phyloP scores from a whole-genome alignment of 2,329 filamentous ascomycete species.

The Penicillium sp. region DNA sequence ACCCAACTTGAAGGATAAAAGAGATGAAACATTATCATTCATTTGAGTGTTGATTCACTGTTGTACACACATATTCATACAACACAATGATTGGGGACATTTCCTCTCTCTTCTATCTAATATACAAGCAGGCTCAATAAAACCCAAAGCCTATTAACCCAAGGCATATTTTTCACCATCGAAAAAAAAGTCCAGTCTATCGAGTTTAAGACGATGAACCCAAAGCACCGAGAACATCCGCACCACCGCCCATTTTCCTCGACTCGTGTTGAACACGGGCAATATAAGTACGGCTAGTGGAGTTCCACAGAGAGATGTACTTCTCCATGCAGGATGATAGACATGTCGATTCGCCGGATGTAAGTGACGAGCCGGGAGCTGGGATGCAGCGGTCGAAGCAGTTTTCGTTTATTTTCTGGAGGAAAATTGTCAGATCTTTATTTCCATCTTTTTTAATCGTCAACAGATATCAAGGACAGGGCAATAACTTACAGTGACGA shows the following conservation, averaged over 20 bases:
- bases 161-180: not conserved
- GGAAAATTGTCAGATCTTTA: not conserved
- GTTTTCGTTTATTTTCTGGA: constrained; percentile 72
- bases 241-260: constrained; percentile 42
- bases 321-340: constrained; percentile 77
- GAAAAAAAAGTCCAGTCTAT: not conserved
- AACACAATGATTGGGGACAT: not conserved
- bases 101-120: not conserved
- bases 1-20: not conserved
- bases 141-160: not conserved
- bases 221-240: constrained; percentile 18
- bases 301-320: constrained; percentile 77
- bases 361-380: constrained; percentile 62
- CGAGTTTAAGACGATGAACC: not conserved
- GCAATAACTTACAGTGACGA: constrained; percentile 60
- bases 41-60: not conserved
- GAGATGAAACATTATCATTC: not conserved
- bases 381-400: constrained; percentile 76
- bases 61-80: not conserved
- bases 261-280: constrained; percentile 53
- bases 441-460: not conserved
- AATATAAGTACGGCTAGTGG: constrained; percentile 66
- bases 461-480: not conserved
- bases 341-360: constrained; percentile 65
- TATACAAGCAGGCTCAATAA: not conserved